Conservation (phyloP, 2,329 filamentous ascomycete genomes). For the Pseudocercospora fijiensis region DNA sequence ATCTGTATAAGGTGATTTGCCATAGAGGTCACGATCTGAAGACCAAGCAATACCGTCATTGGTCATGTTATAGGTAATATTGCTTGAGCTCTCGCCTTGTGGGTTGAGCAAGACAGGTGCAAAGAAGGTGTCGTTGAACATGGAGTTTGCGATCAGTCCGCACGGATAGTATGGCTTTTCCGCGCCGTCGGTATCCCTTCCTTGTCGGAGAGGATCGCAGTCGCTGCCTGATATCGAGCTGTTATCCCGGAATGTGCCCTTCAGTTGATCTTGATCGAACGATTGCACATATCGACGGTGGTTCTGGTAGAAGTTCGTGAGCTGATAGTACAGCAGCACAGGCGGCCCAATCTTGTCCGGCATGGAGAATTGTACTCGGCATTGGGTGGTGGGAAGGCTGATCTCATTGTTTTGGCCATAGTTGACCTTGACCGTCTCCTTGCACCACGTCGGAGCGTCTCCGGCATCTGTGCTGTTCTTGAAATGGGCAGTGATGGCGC, state of each 20-base stretch:
- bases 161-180: constrained; percentile 83
- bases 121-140: constrained; percentile 90
- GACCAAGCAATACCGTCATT: constrained; percentile 80
- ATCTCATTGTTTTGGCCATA: constrained; percentile 21
- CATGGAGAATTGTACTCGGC: constrained; percentile 74
- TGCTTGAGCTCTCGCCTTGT: constrained; percentile 38
- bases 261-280: constrained; percentile 78
- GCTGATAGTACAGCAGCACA: constrained; percentile 88
- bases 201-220: constrained; percentile 66
- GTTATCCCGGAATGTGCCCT: constrained; percentile 64
- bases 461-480: constrained; percentile 46
- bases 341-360: constrained; percentile 77
- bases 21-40: constrained; percentile 77
- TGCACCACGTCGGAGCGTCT: constrained; percentile 35
- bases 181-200: constrained; percentile 39
- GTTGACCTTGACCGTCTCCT: constrained; percentile 21
- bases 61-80: constrained; percentile 70
- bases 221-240: constrained; percentile 64
- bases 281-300: constrained; percentile 94
- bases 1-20: constrained; percentile 54
- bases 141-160: constrained; percentile 90
- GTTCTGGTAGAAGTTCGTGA: constrained; percentile 99
- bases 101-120: constrained; percentile 63
- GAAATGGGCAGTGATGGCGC: constrained; percentile 68
- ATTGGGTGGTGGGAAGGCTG: constrained; percentile 50